Percentiles rank a stretch among this genome's conserved stretches.
These are phyloP conservation scores for Chrysanthemum lavandulifolium DNA, from an alignment of 129 eudicot genomes.

Conservation along the genomic window DNA sequence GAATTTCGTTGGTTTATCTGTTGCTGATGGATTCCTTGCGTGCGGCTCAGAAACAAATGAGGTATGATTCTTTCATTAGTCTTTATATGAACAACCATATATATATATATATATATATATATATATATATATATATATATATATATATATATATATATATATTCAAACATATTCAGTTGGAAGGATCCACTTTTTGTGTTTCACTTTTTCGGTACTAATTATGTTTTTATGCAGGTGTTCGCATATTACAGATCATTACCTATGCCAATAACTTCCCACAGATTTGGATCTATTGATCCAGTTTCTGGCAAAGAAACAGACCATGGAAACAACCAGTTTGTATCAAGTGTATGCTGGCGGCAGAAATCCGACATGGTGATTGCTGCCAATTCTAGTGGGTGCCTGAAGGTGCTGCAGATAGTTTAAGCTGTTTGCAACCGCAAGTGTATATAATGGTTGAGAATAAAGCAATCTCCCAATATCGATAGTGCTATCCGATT, in stretches of 20 bases:
- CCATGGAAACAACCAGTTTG: constrained; percentile 76
- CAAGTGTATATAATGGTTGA: constrained; percentile 3
- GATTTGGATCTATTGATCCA: constrained; percentile 79
- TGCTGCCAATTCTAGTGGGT: constrained; percentile 89
- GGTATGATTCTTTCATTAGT: constrained; percentile 15
- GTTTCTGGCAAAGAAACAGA: constrained; percentile 80
- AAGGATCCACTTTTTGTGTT: neutral
- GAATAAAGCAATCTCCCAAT: constrained; percentile 9
- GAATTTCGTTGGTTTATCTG: constrained; percentile 58
- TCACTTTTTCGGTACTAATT: neutral
- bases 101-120: too few species aligned
- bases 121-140: too few species aligned
- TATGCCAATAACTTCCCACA: constrained; percentile 88
- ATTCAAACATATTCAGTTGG: neutral
- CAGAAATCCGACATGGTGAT: constrained; percentile 66
- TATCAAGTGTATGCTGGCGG: constrained; percentile 97
- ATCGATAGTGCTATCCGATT: constrained; percentile 3
- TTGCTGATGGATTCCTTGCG: constrained; percentile 49
- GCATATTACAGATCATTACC: constrained; percentile 77
- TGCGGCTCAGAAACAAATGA: constrained; percentile 57
- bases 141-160: too few species aligned
- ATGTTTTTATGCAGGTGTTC: constrained; percentile 47
- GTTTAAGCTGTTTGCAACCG: constrained; percentile 26
- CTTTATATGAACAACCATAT: neutral
- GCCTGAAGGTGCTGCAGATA: constrained; percentile 65